Evolutionary conservation across 2,329 filamentous ascomycete genomes (phyloP).

Genomic region (Zasmidium angulare): DNA sequence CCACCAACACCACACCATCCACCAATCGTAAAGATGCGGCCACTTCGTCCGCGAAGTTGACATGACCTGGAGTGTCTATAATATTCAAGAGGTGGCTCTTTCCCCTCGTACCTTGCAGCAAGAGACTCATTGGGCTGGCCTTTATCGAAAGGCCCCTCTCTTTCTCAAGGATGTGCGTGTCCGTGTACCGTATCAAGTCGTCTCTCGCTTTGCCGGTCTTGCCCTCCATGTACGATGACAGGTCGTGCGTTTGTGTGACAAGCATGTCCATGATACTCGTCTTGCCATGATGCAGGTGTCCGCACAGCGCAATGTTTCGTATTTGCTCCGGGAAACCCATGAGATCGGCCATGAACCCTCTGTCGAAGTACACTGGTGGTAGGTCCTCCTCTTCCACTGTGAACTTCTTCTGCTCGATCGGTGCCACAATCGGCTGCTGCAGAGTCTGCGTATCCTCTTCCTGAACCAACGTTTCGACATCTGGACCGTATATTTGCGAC

Average conservation of each 20-base stretch:
- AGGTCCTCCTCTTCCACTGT: conserved; percentile 91
- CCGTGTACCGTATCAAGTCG: conserved; percentile 91
- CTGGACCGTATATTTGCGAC: conserved; percentile 87
- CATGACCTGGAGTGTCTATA: conserved; percentile 93
- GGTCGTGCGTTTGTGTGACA: conserved; percentile 90
- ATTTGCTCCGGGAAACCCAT: conserved; percentile 96
- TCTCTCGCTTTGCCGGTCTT: conserved; percentile 78
- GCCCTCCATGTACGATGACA: conserved; percentile 74
- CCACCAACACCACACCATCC: conserved; percentile 88
- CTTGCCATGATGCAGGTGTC: conserved; percentile 95
- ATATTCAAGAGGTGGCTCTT: conserved; percentile 97
- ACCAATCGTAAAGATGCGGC: conserved; percentile 82
- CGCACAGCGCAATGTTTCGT: conserved; percentile 86
- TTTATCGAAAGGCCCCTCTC: conserved; percentile 91
- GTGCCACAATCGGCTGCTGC: conserved; percentile 88
- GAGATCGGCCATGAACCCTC: conserved; percentile 89
- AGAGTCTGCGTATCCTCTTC: conserved; percentile 96
- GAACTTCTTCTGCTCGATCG: conserved; percentile 93
- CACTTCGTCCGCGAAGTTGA: conserved; percentile 98
- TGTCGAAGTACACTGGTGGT: conserved; percentile 81
- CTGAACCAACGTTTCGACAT: conserved; percentile 93
- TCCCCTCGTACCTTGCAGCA: conserved; percentile 81
- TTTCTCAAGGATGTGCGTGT: conserved; percentile 84
- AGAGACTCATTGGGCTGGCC: conserved; percentile 87
- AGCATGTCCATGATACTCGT: conserved; percentile 98